Percentiles rank a stretch among this genome's conserved stretches.
phyloP scores from a whole-genome alignment of 345 rosid species.

The Gossypium herbaceum region DNA sequence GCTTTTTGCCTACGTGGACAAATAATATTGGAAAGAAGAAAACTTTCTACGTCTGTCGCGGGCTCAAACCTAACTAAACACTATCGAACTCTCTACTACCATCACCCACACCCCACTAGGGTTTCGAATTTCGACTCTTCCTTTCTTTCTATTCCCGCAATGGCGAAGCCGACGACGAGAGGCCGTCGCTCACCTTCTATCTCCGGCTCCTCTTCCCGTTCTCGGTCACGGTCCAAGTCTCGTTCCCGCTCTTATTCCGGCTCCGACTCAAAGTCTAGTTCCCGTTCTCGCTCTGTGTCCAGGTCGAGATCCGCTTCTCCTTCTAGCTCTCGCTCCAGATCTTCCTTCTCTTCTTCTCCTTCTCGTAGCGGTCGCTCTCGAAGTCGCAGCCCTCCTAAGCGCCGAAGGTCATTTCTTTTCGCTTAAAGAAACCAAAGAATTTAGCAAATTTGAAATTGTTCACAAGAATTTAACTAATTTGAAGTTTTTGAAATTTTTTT shows the following conservation, averaged over 20 bases:
- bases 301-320: slow-evolving; percentile 31
- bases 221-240: slow-evolving; percentile 34
- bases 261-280: slow-evolving; percentile 40
- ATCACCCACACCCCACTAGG: slow-evolving; percentile 20
- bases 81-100: neutral
- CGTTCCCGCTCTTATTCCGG: slow-evolving; percentile 38
- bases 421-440: neutral
- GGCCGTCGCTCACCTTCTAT: slow-evolving; percentile 62
- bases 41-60: too few relatives aligned
- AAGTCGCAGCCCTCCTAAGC: slow-evolving; percentile 52
- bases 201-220: slow-evolving; percentile 50
- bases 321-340: slow-evolving; percentile 43
- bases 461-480: neutral
- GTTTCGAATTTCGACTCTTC: slow-evolving; percentile 12
- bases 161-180: slow-evolving; percentile 73
- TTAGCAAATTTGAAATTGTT: neutral
- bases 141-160: slow-evolving; percentile 15
- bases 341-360: slow-evolving; percentile 64
- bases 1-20: too few relatives aligned
- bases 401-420: slow-evolving; percentile 33
- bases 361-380: slow-evolving; percentile 53
- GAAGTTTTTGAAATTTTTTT: neutral
- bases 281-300: slow-evolving; percentile 34
- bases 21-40: too few relatives aligned
- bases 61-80: too few relatives aligned